Conservation (phyloP, 768 basidiomycete species). For the Lentinus brumalis region DNA sequence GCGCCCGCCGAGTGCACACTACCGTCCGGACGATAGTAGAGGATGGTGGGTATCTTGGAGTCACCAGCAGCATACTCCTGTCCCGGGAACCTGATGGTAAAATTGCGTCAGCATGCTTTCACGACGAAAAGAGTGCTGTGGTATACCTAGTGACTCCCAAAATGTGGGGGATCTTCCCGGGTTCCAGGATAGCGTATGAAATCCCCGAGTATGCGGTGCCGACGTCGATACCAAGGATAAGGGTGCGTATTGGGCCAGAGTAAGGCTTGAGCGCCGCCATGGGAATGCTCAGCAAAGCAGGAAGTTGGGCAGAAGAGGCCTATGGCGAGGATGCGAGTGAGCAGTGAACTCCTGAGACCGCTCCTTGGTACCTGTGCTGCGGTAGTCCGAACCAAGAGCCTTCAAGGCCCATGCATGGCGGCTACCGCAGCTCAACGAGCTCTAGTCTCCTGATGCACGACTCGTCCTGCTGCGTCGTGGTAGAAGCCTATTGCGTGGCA, state of each 20-base stretch:
- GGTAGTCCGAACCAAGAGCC: too few relatives aligned
- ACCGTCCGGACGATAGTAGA: conserved; percentile 48
- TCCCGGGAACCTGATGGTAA: conserved; percentile 38
- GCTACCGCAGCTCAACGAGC: too few relatives aligned
- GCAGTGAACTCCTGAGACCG: too few relatives aligned
- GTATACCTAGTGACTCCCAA: conserved; percentile 47
- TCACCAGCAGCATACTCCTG: conserved; percentile 42
- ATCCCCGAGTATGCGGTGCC: conserved; percentile 56
- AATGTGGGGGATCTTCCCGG: conserved; percentile 37
- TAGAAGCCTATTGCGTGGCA: too few relatives aligned
- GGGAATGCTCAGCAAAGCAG: neutral
- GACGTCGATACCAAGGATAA: conserved; percentile 54
- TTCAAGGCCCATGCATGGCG: too few relatives aligned
- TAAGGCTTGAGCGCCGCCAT: conserved; percentile 24
- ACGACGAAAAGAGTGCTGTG: neutral
- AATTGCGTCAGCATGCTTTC: neutral
- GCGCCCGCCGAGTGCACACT: conserved; percentile 45
- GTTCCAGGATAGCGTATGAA: conserved; percentile 45
- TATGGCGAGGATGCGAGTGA: too few relatives aligned
- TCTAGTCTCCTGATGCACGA: too few relatives aligned
- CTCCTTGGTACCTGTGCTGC: too few relatives aligned
- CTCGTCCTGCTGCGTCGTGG: too few relatives aligned
- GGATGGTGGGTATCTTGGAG: conserved; percentile 50
- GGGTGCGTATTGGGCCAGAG: conserved; percentile 40
- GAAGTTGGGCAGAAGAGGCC: neutral